Evolutionary conservation across 257 asterid species (phyloP).

Genomic region (Penstemon barbatus): DNA sequence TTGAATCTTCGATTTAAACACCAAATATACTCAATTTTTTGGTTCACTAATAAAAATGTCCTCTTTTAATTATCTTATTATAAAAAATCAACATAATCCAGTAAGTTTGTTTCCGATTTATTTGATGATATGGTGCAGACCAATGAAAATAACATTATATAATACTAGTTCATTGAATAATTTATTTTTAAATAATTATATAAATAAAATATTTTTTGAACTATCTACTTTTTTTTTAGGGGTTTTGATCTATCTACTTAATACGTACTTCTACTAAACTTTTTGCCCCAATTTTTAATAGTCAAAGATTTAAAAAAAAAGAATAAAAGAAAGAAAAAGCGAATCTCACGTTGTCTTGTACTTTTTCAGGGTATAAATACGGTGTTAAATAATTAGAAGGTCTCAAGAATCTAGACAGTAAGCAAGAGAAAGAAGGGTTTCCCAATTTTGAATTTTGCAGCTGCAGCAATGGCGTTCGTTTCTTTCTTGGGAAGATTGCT

Average conservation of each 20-base stretch:
- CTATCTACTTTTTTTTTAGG: no score
- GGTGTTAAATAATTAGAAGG: constrained; percentile 10
- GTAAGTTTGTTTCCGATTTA: no score
- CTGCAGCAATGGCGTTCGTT: constrained; percentile 60
- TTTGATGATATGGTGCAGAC: no score
- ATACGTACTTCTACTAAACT: not conserved
- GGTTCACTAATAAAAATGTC: no score
- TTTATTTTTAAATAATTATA: no score
- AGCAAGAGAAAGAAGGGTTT: constrained; percentile 31
- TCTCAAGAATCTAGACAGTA: constrained; percentile 27
- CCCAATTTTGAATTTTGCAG: constrained; percentile 5
- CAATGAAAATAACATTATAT: no score
- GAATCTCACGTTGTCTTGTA: not conserved
- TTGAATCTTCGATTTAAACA: no score
- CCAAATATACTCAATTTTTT: no score
- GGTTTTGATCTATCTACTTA: not conserved
- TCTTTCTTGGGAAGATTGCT: constrained; percentile 81
- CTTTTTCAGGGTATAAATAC: constrained; percentile 12
- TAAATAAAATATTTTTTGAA: no score
- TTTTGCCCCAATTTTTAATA: not conserved
- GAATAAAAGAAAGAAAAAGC: not conserved
- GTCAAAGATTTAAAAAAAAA: not conserved
- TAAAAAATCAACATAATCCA: no score
- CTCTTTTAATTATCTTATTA: no score
- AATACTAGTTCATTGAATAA: no score